Base-by-base conservation (phyloP, 2,329 filamentous ascomycete genomes). In the Neonectria punicea region DNA sequence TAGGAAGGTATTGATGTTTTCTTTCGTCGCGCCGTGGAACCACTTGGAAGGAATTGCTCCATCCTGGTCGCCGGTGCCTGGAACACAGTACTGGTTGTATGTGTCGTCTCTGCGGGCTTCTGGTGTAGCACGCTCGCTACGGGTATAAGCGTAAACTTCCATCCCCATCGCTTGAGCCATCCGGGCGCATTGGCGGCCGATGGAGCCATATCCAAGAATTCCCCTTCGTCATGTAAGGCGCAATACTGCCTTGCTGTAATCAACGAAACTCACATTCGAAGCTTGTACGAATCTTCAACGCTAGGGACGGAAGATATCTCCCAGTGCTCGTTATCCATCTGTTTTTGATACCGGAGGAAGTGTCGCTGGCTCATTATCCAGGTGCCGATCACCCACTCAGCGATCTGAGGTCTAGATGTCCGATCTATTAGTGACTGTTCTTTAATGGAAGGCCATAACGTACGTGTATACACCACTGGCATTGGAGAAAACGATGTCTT, bases 121-220 rank as follows among this genome's bases (percentile, higher is more conserved):
- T 0, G 86, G 82, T 0, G 90, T 91, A 2, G 81, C 70, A 39
- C 87, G 86, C 0, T 88, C 85, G 2, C 82, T 85, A 0, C 87
- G 86, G 0, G 90, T 92, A 77, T 89, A 92, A 1, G 89, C 91
- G 69, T 91, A 82, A 1, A 93, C 86, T 49, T 87, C 81, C 86
- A 91, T 90, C 5, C 90, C 91, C 71, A 91, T 76, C 2, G 87
- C 87, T 18, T 82, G 79, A 2, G 84, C 84, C 8, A 90, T 81
- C 8, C 79, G 75, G 2, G 79, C 82, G 56, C 72, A 73, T 58
- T 83, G 80, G 2, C 82, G 76, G 5, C 82, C 82, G 44, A 84
- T 83, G 41, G 78, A 77, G 34, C 82, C 81, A 65, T 84, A 84
- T 11, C 82, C 81, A 10, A 83, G 72, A 50, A 83, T 74, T 3